These are phyloP conservation scores for Bacidia rubella DNA, from an alignment of 495 filamentous ascomycete genomes.

Conservation along the genomic window DNA sequence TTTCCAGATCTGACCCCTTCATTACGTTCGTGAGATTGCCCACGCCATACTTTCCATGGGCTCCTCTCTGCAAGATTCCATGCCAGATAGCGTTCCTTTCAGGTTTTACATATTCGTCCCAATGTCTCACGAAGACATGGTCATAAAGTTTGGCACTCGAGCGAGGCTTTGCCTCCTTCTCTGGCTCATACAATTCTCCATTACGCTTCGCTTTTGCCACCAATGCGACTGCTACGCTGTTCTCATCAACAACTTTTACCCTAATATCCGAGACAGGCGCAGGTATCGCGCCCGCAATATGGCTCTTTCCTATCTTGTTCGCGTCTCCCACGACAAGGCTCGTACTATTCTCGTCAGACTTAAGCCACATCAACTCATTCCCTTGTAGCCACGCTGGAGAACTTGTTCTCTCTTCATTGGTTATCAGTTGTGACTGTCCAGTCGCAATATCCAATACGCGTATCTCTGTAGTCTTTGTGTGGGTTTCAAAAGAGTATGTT, in stretches of 20 bases:
- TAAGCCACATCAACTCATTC: constrained; percentile 53
- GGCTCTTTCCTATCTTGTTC: constrained; percentile 39
- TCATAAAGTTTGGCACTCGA: constrained; percentile 42
- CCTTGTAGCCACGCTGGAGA: constrained; percentile 64
- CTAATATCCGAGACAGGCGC: constrained; percentile 67
- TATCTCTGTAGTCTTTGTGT: constrained; percentile 62
- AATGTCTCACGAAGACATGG: constrained; percentile 46
- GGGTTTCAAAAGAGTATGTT: constrained; percentile 71
- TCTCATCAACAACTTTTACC: constrained; percentile 42
- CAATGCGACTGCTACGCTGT: constrained; percentile 57
- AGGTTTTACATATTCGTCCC: constrained; percentile 47
- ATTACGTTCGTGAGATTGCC: constrained; percentile 37
- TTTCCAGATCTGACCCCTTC: constrained; percentile 29
- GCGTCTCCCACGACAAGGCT: constrained; percentile 46
- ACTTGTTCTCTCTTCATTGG: constrained; percentile 46
- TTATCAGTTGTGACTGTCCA: constrained; percentile 52
- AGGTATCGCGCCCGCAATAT: constrained; percentile 49
- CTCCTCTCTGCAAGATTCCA: constrained; percentile 41
- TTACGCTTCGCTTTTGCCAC: constrained; percentile 44
- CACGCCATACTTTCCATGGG: constrained; percentile 31
- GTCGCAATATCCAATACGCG: constrained; percentile 57
- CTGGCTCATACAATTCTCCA: constrained; percentile 41
- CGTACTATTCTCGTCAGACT: constrained; percentile 50
- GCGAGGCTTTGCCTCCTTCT: constrained; percentile 37
- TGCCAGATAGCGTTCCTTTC: constrained; percentile 63